phyloP scores from a whole-genome alignment of 179 eudicot species.

The Spinacia oleracea region DNA sequence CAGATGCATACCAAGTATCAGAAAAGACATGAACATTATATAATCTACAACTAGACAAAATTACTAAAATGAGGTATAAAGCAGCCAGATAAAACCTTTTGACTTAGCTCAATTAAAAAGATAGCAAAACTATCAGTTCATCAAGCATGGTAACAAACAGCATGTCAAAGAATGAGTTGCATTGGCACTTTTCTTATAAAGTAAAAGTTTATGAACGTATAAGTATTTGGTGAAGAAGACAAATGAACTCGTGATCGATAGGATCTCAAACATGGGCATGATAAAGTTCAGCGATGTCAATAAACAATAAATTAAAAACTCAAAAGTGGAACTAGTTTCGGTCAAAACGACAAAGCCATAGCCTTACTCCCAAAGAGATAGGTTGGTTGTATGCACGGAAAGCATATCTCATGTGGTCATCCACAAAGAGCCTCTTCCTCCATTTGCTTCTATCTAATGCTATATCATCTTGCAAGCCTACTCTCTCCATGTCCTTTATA shows the following conservation, averaged over 20 bases:
- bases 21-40: slow-evolving; percentile 3
- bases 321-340: neutral
- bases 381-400: too few relatives aligned
- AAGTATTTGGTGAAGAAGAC: neutral
- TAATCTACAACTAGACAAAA: neutral
- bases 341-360: neutral
- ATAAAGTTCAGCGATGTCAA: neutral
- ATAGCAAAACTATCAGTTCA: neutral
- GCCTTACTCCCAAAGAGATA: too few relatives aligned
- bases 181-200: neutral
- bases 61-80: neutral
- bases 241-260: neutral
- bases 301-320: neutral
- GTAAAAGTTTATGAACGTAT: neutral
- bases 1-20: slow-evolving; percentile 24
- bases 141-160: neutral
- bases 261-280: neutral
- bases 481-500: too few relatives aligned
- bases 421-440: too few relatives aligned
- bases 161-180: neutral
- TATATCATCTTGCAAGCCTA: too few relatives aligned
- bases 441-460: too few relatives aligned
- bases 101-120: neutral
- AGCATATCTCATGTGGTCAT: too few relatives aligned
- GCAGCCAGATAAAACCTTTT: neutral